Conservation (phyloP, 148 eudicot species). For the Rhododendron kiyosumense region DNA sequence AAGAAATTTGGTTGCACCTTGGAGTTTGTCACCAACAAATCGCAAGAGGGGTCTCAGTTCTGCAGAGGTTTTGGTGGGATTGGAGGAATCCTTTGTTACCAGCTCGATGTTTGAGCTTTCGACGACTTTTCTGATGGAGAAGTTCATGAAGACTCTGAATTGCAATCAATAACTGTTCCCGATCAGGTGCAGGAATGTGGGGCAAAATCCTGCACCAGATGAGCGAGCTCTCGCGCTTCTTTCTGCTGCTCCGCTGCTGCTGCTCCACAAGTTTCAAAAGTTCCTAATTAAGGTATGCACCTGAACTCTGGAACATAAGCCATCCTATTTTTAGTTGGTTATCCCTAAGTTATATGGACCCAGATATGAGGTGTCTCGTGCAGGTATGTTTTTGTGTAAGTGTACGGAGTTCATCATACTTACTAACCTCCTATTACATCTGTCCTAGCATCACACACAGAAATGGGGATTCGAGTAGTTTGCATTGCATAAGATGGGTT, state of each 20-base stretch:
- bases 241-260: background rate
- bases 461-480: too few relatives aligned
- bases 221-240: constrained; percentile 11
- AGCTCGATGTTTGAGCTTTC: constrained; percentile 19
- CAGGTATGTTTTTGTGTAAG: too few relatives aligned
- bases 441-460: too few relatives aligned
- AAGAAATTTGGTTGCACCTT: constrained; percentile 22
- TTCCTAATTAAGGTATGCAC: constrained; percentile 6
- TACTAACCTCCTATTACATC: too few relatives aligned
- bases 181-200: constrained; percentile 13
- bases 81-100: constrained; percentile 28
- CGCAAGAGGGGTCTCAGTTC: constrained; percentile 28
- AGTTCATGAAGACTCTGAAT: constrained; percentile 20
- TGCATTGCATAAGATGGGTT: too few relatives aligned
- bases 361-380: too few relatives aligned
- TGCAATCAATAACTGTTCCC: constrained; percentile 20
- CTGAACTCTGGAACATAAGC: background rate
- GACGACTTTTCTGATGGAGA: constrained; percentile 24
- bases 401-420: too few relatives aligned
- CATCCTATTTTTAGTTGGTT: background rate
- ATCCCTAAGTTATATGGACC: background rate
- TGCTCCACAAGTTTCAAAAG: background rate
- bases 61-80: constrained; percentile 28
- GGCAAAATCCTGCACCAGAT: constrained; percentile 7
- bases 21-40: constrained; percentile 25